Base-by-base conservation (phyloP, 2,329 filamentous ascomycete genomes). In the Botrytis aclada region DNA sequence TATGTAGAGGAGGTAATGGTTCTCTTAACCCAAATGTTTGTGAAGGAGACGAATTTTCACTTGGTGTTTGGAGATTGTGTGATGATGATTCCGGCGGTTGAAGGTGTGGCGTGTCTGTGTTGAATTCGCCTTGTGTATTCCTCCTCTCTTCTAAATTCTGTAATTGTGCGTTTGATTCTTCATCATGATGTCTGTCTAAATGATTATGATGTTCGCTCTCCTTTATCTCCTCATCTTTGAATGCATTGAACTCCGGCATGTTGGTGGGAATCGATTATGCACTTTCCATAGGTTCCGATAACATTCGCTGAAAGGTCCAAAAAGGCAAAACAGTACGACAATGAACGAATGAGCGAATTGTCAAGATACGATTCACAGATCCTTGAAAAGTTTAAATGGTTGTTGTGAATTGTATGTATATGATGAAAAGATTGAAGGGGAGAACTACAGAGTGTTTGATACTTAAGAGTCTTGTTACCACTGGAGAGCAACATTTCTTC, bases 1-100 rank as follows among this genome's bases (percentile, higher is more conserved):
- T 78, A 54, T 79, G 75, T 37, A 79, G 65, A 58, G 72, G 70
- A 29, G 77, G 77, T 25, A 78, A 72, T 69, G 74, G 75, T 43
- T 77, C 77, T 18, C 58, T 34, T 4, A 74, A 45, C 7, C 70
- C 66, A 47, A 67, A 72, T 32, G 63, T 54, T 39, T 70, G 64
- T 47, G 71, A 72, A 18, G 54, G 39, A 34, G 54, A 12, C 34
- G 43, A 70, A 39, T 32, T 62, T 25, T 56, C 43, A 54, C 71
- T 72, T 12, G 51, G 71, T 34, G 71, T 41, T 12, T 43, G 45
- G 34, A 61, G 10, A 63, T 70, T 39, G 20, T 39, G 56, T 3
- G 43, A n/a, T 62, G 56, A 47, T 63, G 54, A 32, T 54, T 72
- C 56, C 51, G n/a, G n/a, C 22, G 62, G 39, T 45, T 60, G 62